Percentiles rank a stretch among this genome's conserved stretches.
Evolutionary conservation across 345 rosid genomes (phyloP).

Genomic region (Gossypium turneri): DNA sequence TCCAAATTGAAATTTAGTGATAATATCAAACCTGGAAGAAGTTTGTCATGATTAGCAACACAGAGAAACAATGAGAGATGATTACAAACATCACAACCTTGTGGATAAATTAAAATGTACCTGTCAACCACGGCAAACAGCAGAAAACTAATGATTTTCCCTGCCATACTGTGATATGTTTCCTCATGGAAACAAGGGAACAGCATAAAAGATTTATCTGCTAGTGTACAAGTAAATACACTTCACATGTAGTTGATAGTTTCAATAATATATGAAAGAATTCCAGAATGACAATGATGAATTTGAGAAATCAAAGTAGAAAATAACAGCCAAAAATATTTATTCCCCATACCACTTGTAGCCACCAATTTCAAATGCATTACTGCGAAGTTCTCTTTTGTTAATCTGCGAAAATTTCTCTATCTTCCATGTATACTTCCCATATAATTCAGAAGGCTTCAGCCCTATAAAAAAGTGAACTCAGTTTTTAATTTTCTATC

Average conservation of each 20-base stretch:
- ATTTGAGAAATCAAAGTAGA: neutral
- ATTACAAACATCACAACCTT: conserved; percentile 87
- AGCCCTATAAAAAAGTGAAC: conserved; percentile 43
- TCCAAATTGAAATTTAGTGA: neutral
- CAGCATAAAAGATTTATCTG: neutral
- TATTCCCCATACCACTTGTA: conserved; percentile 67
- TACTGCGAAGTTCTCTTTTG: conserved; percentile 77
- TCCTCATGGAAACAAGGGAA: neutral
- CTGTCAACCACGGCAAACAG: conserved; percentile 35
- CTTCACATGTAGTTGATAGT: too few relatives aligned
- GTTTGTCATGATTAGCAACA: conserved; percentile 85
- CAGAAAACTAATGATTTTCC: neutral
- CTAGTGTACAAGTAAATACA: neutral
- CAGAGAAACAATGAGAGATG: conserved; percentile 91
- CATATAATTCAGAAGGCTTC: conserved; percentile 72
- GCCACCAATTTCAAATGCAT: conserved; percentile 84
- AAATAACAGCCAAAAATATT: conserved; percentile 3
- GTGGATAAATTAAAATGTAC: conserved; percentile 90
- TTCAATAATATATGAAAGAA: neutral
- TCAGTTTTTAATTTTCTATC: conserved; percentile 17
- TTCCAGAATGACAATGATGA: neutral
- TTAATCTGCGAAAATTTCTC: conserved; percentile 77
- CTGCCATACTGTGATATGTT: neutral
- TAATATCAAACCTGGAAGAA: conserved; percentile 75
- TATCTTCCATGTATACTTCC: conserved; percentile 83